Conservation (phyloP, 2,329 filamentous ascomycete genomes). For the Rhynchosporium agropyri region DNA sequence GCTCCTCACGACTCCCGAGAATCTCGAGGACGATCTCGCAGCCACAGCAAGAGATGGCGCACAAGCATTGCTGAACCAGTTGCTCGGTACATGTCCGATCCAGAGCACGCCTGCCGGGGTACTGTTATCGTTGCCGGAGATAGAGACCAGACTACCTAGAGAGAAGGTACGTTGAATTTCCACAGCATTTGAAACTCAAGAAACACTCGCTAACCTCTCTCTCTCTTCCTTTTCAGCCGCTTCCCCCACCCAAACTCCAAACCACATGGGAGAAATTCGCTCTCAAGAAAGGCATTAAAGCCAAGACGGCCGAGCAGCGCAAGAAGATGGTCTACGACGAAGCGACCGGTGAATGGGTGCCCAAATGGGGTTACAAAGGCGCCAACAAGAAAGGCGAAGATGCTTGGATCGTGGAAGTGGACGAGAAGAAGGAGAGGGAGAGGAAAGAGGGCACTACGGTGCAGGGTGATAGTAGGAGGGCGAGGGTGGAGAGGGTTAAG, state of each 20-base stretch:
- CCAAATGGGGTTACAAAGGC: conserved; percentile 93
- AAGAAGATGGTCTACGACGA: conserved; percentile 85
- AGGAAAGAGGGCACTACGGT: conserved; percentile 64
- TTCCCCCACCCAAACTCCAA: conserved; percentile 77
- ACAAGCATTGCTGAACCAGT: conserved; percentile 90
- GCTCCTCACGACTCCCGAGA: conserved; percentile 50
- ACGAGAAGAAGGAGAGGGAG: conserved; percentile 70
- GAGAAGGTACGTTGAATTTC: conserved; percentile 63
- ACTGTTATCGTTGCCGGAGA: conserved; percentile 73
- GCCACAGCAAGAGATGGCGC: conserved; percentile 83
- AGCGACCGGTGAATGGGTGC: conserved; percentile 81
- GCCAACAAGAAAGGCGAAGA: conserved; percentile 82
- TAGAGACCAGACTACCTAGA: conserved; percentile 74
- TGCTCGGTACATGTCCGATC: conserved; percentile 85
- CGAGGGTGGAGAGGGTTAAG: conserved; percentile 68
- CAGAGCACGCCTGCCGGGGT: conserved; percentile 70
- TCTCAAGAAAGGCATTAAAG: conserved; percentile 93
- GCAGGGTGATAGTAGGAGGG: conserved; percentile 63
- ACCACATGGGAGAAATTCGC: conserved; percentile 98
- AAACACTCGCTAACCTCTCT: too few relatives aligned
- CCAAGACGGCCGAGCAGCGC: conserved; percentile 77
- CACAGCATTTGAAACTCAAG: neutral
- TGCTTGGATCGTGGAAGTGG: conserved; percentile 91
- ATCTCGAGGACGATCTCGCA: conserved; percentile 69
- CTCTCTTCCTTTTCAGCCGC: conserved; percentile 49